Percentiles rank a stretch among this genome's conserved stretches.
phyloP scores from a whole-genome alignment of 345 rosid species.

The Citrus australasica region DNA sequence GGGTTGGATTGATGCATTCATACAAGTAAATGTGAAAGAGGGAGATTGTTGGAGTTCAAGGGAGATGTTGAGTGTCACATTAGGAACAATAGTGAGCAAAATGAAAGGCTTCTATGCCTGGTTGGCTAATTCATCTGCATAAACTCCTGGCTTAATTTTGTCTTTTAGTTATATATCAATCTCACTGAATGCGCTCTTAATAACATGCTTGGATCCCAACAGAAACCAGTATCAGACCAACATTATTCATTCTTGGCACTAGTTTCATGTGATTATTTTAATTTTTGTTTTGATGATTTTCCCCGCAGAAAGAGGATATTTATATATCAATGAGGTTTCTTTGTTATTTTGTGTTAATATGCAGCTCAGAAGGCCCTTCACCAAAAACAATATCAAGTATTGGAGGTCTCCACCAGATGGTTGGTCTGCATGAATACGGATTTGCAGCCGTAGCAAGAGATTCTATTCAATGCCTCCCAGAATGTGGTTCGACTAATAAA shows the following conservation, averaged over 20 bases:
- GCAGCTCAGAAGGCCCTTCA: slow-evolving; percentile 55
- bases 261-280: not conserved
- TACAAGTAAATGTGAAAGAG: not conserved
- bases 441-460: slow-evolving; percentile 60
- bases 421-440: slow-evolving; percentile 47
- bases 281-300: not conserved
- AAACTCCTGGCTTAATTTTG: not conserved
- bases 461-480: slow-evolving; percentile 71
- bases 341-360: not conserved
- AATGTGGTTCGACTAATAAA: slow-evolving; percentile 40
- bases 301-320: not conserved
- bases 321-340: not conserved
- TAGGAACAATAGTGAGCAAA: not conserved
- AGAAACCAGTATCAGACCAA: not conserved
- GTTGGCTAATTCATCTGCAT: not conserved
- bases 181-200: not conserved
- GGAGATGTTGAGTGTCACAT: not conserved
- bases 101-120: not conserved
- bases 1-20: not conserved
- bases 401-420: slow-evolving; percentile 58
- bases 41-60: not conserved
- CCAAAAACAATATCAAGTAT: slow-evolving; percentile 43
- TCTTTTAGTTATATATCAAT: not conserved
- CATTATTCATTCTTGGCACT: not conserved
- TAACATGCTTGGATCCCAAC: not conserved